Conservation (phyloP, 148 eudicot genomes). For the Rhododendron griersonianum region DNA sequence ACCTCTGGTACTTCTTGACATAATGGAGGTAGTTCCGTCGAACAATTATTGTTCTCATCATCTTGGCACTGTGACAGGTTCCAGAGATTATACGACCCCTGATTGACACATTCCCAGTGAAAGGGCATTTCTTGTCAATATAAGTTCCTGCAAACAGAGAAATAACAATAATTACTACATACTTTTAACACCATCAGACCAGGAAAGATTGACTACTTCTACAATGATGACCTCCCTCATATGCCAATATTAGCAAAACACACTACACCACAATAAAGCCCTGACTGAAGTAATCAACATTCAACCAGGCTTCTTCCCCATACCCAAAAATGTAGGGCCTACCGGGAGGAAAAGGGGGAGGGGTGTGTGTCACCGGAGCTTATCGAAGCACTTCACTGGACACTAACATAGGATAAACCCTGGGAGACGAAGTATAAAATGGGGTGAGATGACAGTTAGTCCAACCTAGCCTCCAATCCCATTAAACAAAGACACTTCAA, state of each 20-base stretch:
- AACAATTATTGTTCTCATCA: constrained; percentile 70
- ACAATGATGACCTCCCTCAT: background rate
- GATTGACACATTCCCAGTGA: constrained; percentile 66
- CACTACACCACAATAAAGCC: background rate
- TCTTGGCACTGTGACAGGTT: constrained; percentile 88
- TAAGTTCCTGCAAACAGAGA: constrained; percentile 39
- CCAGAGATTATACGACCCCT: constrained; percentile 77
- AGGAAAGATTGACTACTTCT: too few species aligned
- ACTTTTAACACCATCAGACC: too few species aligned
- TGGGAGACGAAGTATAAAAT: background rate
- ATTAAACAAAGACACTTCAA: background rate
- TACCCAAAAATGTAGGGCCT: too few species aligned
- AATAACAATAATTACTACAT: background rate
- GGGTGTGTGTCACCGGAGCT: background rate
- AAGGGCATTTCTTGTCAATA: constrained; percentile 85
- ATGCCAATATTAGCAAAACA: background rate
- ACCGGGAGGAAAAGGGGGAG: too few species aligned
- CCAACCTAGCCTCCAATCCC: background rate
- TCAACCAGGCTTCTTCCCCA: background rate
- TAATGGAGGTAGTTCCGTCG: constrained; percentile 67
- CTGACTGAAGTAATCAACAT: background rate
- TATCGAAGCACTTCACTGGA: background rate
- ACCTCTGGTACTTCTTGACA: constrained; percentile 78
- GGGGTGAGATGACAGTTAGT: background rate
- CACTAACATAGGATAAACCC: background rate